These are phyloP conservation scores for Pseudogymnoascus sp. DNA, from an alignment of 2,329 filamentous ascomycete species.

Conservation along the genomic window DNA sequence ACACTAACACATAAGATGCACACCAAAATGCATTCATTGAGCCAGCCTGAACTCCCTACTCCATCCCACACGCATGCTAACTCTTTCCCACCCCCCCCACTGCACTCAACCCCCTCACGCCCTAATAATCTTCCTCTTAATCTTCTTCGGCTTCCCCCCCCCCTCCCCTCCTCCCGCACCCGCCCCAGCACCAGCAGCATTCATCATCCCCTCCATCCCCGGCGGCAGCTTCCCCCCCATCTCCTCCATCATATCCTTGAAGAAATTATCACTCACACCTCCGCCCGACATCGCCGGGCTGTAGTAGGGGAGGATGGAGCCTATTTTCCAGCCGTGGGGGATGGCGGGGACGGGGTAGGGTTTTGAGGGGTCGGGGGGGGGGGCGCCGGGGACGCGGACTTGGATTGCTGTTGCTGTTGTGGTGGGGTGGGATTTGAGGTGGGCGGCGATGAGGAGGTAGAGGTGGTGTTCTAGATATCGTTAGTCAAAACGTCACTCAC, in stretches of 20 bases:
- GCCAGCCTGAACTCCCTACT: neutral
- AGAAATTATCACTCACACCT: constrained; percentile 86
- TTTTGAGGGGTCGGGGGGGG: constrained; percentile 54
- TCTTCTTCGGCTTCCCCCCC: constrained; percentile 37
- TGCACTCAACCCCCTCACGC: neutral
- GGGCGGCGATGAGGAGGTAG: constrained; percentile 69
- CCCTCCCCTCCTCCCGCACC: constrained; percentile 23
- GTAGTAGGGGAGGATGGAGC: constrained; percentile 73
- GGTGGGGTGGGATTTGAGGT: constrained; percentile 71
- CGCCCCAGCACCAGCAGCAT: constrained; percentile 32
- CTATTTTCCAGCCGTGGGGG: constrained; percentile 88
- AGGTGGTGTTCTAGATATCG: constrained; percentile 91
- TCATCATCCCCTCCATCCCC: constrained; percentile 45
- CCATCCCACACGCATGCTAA: neutral
- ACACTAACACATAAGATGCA: neutral
- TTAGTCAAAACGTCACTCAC: too few relatives aligned
- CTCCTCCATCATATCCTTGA: constrained; percentile 95
- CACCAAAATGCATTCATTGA: neutral
- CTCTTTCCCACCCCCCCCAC: neutral
- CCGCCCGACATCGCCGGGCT: constrained; percentile 86
- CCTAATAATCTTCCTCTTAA: constrained; percentile 37
- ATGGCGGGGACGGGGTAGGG: constrained; percentile 64
- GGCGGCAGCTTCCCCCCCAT: constrained; percentile 49
- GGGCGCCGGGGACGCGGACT: constrained; percentile 63
- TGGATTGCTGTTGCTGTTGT: constrained; percentile 62